Conservation (phyloP, 139 green algal species). For the Desmodesmus armatus region DNA sequence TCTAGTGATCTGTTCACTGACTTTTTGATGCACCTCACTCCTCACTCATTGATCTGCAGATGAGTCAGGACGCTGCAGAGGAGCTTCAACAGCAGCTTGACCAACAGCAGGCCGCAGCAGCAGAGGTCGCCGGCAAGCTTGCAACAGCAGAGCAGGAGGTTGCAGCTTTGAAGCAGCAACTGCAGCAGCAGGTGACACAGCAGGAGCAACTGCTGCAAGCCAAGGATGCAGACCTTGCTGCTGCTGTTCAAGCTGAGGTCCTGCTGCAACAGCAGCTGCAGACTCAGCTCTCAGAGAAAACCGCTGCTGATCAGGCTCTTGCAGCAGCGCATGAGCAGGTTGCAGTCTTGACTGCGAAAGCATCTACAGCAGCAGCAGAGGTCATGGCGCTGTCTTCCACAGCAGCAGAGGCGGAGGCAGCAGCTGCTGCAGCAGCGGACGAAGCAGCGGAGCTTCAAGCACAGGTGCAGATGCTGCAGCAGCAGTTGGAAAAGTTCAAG, state of each 20-base stretch:
- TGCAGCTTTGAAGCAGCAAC: constrained; percentile 1
- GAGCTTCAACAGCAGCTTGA: constrained; percentile 17
- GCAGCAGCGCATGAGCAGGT: neutral
- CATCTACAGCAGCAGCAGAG: constrained; percentile 6
- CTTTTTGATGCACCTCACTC: neutral
- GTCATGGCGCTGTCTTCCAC: neutral
- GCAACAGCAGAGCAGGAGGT: neutral
- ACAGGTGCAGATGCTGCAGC: neutral
- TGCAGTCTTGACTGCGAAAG: neutral
- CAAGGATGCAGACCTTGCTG: neutral
- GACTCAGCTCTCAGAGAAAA: too few species aligned
- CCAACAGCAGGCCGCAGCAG: neutral
- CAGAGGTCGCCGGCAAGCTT: neutral
- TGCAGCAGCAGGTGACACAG: neutral
- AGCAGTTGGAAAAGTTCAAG: constrained; percentile 23
- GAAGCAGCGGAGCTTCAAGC: neutral
- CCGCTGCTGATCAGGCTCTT: too few species aligned
- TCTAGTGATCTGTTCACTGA: too few species aligned
- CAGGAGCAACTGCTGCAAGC: constrained; percentile 10
- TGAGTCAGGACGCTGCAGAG: neutral
- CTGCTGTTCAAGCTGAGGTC: neutral
- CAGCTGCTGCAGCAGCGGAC: constrained; percentile 3
- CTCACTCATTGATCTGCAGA: too few species aligned
- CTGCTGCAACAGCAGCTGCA: constrained; percentile 10
- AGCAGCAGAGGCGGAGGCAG: constrained; percentile 26